These are phyloP conservation scores for Saccharata proteae DNA, from an alignment of 2,329 filamentous ascomycete species.

Conservation along the genomic window DNA sequence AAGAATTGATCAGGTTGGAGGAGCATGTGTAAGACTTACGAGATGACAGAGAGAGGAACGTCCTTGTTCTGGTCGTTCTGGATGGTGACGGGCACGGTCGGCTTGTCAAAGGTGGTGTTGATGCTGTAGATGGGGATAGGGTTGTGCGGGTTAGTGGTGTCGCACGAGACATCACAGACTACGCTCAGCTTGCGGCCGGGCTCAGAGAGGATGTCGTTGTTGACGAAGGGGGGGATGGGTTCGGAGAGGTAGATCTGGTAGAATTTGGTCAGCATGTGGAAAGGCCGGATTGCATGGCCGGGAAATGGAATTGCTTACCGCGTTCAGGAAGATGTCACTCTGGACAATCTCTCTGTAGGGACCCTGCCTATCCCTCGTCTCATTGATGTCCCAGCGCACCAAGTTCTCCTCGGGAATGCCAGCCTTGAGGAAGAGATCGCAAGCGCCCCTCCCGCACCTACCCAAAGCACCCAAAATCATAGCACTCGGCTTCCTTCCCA, in stretches of 20 bases:
- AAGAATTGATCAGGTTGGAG: conserved; percentile 44
- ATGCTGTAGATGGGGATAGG: conserved; percentile 70
- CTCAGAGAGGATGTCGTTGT: conserved; percentile 53
- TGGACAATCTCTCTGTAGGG: conserved; percentile 70
- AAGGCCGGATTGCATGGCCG: neutral
- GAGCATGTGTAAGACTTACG: conserved; percentile 59
- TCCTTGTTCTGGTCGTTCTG: conserved; percentile 37
- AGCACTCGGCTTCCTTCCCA: conserved; percentile 56
- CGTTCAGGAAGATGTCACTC: conserved; percentile 36
- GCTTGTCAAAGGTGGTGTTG: conserved; percentile 77
- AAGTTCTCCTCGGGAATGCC: conserved; percentile 61
- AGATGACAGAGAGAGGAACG: conserved; percentile 61
- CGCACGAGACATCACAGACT: conserved; percentile 42
- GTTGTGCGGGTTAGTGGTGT: conserved; percentile 62
- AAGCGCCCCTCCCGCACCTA: conserved; percentile 73
- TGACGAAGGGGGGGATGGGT: conserved; percentile 72
- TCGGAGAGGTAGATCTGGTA: conserved; percentile 71
- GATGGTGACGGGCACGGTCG: conserved; percentile 65
- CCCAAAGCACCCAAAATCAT: conserved; percentile 72
- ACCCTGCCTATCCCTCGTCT: conserved; percentile 54
- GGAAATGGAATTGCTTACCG: conserved; percentile 12
- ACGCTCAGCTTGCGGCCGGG: conserved; percentile 63
- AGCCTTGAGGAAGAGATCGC: conserved; percentile 64
- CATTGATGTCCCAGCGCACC: conserved; percentile 63
- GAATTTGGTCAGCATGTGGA: conserved; percentile 9